These are phyloP conservation scores for Cryptococcus floricola DNA, from an alignment of 1,284 basidiomycete genomes.

Conservation along the genomic window DNA sequence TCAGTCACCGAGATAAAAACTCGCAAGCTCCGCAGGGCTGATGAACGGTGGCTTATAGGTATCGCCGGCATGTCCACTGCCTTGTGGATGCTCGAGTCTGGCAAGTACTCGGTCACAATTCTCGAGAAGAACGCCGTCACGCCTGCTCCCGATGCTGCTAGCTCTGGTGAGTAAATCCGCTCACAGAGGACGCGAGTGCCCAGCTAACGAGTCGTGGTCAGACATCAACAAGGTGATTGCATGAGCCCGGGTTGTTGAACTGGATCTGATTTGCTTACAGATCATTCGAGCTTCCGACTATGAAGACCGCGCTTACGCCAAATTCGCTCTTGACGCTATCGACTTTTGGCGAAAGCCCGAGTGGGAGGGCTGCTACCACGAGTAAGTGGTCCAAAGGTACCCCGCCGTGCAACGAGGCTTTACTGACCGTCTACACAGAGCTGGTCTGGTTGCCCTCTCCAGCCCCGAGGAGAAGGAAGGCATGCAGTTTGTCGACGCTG, in stretches of 20 bases:
- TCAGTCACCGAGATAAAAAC: constrained; percentile 3
- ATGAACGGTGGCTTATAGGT: constrained; percentile 18
- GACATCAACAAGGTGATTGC: constrained; percentile 46
- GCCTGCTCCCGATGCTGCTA: constrained; percentile 49
- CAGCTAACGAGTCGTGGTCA: constrained; percentile 4
- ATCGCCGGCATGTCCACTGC: constrained; percentile 50
- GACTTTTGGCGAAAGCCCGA: constrained; percentile 48
- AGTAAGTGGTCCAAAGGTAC: constrained; percentile 54
- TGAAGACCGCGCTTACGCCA: constrained; percentile 37
- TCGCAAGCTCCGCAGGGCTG: neutral
- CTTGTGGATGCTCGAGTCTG: constrained; percentile 44
- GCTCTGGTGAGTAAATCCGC: constrained; percentile 34
- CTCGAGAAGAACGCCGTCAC: constrained; percentile 42
- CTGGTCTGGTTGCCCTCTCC: constrained; percentile 40
- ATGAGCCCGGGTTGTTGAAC: neutral
- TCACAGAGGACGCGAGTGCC: neutral
- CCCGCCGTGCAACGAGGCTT: neutral
- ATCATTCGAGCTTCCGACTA: constrained; percentile 49
- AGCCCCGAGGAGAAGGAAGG: constrained; percentile 21
- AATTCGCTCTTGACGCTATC: constrained; percentile 45
- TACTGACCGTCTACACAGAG: constrained; percentile 16
- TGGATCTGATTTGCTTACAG: constrained; percentile 9
- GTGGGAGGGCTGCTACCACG: constrained; percentile 74
- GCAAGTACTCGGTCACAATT: constrained; percentile 46
- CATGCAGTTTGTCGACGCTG: constrained; percentile 32